Evolutionary conservation across 768 basidiomycete genomes (phyloP), one percentile per base, ranked within the genome.

Genomic region (Butyriboletus loyo): DNA sequence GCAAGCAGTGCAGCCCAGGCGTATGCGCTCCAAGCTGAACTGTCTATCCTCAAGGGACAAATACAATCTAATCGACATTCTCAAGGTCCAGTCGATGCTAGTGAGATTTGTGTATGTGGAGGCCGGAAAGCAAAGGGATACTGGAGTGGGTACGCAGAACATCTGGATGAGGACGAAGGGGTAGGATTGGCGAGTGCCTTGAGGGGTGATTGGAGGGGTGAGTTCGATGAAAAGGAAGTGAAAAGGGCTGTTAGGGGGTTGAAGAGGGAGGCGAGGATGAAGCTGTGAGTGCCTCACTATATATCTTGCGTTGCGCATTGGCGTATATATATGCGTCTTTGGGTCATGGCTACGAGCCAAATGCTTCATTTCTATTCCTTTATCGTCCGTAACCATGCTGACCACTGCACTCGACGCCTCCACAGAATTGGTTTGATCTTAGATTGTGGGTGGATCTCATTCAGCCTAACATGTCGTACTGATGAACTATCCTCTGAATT

Each of bases 21-120:
- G 2, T 90, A 93, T 61, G 90, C 92, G 0, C 73, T 94, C 1
- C 90, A 92, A 69, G 90, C 89, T 2, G 89, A 93, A 63, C 74
- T 91, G 4, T 76, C 82, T 13, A 73, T 89, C 25, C 73, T 92
- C 28, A 82, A 86, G 38, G 70, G 73, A 13, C 77, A 77, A 44
- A 59, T 54, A 53, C 68, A 67, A 43, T 60, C 57, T 8, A 37
- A 48, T 11, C 56, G 37, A 5, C n/a, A n/a, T n/a, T 49, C 54
- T 10, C 57, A 42, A 9, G 49, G 11, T 28, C 59, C 39, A 1
- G 58, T 55, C 2, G 54, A 66, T 37, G 57, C 42, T 4, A 66
- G 69, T 11, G 71, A 71, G 17, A 65, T 72, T 30, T 78, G 77
- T 52, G 58, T 72, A 4, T 88, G 87, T 56, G 87, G 86, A 22